These are phyloP conservation scores for Gloeopeniophorella convolvens DNA, from an alignment of 768 basidiomycete species.

Conservation along the genomic window DNA sequence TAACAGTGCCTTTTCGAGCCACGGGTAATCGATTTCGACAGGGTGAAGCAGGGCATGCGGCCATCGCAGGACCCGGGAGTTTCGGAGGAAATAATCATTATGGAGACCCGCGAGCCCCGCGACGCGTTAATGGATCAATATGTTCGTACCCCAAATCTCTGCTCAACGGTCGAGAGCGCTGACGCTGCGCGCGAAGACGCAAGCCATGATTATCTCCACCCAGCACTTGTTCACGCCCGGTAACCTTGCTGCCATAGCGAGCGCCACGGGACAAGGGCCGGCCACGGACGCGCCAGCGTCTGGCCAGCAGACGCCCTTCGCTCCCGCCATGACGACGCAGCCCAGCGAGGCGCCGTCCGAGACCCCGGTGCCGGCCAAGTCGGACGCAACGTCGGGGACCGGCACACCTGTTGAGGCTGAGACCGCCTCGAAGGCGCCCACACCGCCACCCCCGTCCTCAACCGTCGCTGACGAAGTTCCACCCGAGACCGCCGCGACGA, in stretches of 20 bases:
- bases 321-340: slow-evolving; percentile 12
- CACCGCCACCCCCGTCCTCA: slow-evolving; percentile 21
- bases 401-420: slow-evolving; percentile 16
- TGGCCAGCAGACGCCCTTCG: slow-evolving; percentile 22
- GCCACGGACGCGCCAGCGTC: slow-evolving; percentile 17
- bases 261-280: slow-evolving; percentile 1
- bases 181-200: slow-evolving; percentile 45
- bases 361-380: slow-evolving; percentile 13
- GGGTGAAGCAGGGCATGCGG: slow-evolving; percentile 50
- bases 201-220: slow-evolving; percentile 88
- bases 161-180: neutral
- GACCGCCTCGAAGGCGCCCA: slow-evolving; percentile 16
- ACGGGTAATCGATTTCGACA: slow-evolving; percentile 83
- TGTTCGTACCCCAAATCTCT: slow-evolving; percentile 27
- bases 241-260: slow-evolving; percentile 11
- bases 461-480: slow-evolving; percentile 6
- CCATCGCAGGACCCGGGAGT: slow-evolving; percentile 51
- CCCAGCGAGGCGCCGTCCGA: slow-evolving; percentile 18
- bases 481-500: slow-evolving; percentile 6
- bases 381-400: slow-evolving; percentile 20
- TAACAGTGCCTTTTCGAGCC: slow-evolving; percentile 87
- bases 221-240: slow-evolving; percentile 55
- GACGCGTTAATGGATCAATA: slow-evolving; percentile 31
- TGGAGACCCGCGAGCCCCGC: slow-evolving; percentile 30
- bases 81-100: slow-evolving; percentile 73